phyloP scores from a whole-genome alignment of 2,329 filamentous ascomycete species.

The Apiospora arundinis region DNA sequence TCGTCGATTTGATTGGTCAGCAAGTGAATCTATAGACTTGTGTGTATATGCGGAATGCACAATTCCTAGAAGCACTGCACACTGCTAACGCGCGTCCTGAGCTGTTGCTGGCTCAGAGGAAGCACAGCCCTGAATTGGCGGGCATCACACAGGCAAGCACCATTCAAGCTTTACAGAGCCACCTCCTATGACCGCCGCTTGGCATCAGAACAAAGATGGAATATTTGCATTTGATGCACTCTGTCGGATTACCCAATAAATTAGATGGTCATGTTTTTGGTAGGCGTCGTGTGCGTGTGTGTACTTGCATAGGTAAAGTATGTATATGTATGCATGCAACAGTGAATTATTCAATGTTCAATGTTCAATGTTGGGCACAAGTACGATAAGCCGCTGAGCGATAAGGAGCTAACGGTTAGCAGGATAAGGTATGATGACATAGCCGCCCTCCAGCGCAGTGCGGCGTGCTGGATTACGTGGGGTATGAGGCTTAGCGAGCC shows the following conservation, averaged over 20 bases:
- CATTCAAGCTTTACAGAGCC: neutral
- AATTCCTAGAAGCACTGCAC: too few species aligned
- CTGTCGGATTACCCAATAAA: too few species aligned
- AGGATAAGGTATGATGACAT: neutral
- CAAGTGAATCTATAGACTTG: too few species aligned
- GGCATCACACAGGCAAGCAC: neutral
- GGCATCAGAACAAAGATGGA: neutral
- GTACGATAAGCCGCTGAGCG: neutral
- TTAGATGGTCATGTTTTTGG: too few species aligned
- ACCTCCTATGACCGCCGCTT: too few species aligned
- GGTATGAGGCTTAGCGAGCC: neutral
- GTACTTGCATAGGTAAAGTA: too few species aligned
- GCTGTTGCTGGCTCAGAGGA: neutral
- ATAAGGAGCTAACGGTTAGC: neutral
- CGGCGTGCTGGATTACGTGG: constrained; percentile 13
- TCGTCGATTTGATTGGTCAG: too few species aligned
- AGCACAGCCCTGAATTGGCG: neutral
- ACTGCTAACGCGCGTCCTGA: neutral
- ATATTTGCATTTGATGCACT: too few species aligned
- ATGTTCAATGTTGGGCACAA: too few species aligned
- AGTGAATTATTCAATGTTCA: too few species aligned
- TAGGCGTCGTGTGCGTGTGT: too few species aligned
- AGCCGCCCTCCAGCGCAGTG: neutral
- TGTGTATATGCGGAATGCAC: too few species aligned
- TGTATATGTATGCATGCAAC: neutral